Base-by-base conservation (phyloP, 2,329 filamentous ascomycete species). In the Venturiaceae sp. region DNA sequence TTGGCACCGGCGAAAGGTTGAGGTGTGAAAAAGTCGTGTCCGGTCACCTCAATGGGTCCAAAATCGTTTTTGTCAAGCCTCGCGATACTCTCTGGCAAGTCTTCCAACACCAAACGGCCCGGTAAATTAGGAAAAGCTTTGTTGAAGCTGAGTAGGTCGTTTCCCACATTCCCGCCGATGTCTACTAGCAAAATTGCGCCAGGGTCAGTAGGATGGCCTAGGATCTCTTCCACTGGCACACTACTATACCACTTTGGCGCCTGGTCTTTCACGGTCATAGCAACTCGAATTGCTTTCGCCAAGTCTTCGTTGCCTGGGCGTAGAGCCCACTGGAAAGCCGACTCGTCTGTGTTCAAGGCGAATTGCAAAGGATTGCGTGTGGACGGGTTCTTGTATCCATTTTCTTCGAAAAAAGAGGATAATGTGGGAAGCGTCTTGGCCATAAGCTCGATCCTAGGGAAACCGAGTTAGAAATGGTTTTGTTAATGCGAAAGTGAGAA, bases 1-100 rank as follows among this genome's bases (percentile, higher is more conserved):
- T 41, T 54, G 6, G 56, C 56, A 3, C 62, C 63, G 26, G 55
- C 60, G 53, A 64, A 55, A 7, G 63, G 63, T 53, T 64, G 63
- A 23, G 60, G 60, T 13, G 41, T 59, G 21, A 60, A 60, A 58
- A 65, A 58, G 46, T 58, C 44, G 34, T 58, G 56, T 14, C 16
- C 36, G 21, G 37, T 26, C 9, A 32, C n/a, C 28, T 52, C 32
- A 16, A 58, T 47, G 9, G 36, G 33, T 9, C 5, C 8, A 13
- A 47, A 5, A 16, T 28, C 21, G 8, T 37, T n/a, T 11, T 47
- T 21, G 8, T 47, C n/a, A 3, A 47, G 13, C 28, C n/a, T 37
- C 11, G 36, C 55, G 21, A 50, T 33, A 19, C n/a, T 30, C 1
- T 7, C 23, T 32, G 37, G 37, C 28, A 47, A n/a, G 16, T 50